Evolutionary conservation across 352 stramenopile species (phyloP), one percentile per base, ranked within the genome.

Genomic region (Phytophthora fragariae): DNA sequence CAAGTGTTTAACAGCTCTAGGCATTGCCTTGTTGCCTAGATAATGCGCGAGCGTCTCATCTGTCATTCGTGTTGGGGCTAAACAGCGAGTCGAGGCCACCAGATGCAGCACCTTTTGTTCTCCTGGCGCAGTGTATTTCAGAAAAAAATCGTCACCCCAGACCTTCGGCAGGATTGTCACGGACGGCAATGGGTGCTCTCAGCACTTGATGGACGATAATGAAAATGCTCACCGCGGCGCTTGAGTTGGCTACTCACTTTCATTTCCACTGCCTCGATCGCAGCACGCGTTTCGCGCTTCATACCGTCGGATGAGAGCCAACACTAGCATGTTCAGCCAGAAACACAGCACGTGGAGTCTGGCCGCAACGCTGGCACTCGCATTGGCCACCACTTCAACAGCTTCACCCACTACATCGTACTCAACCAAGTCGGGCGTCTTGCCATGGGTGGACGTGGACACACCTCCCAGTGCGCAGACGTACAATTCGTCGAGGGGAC

Each of bases 371-470:
- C 0, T n/a, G 24, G 37, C 41, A 24, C 39, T 64, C 14, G 5
- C 11, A 6, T 39, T 62, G 27, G 27, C 54, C 11, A 15, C 27
- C 9, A 46, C 37, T 12, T 37, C 37, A 47, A 59, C 53, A 10
- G 47, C 47, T 5, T 29, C 29, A 31, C 29, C 60, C 5, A 61
- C 62, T 27, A 70, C 67, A 9, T 44, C 63, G 10, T 76, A 68
- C 62, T 27, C 57, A 52, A 76, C 63, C 50, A 72, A 80, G 46
- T 90, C 82, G 8, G 77, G 81, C 6, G 63, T 89, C 19, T 57
- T 75, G 10, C 65, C 77, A 15, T 50, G 44, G 44, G 44, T 50
- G 15, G 44, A 50, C 15, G 44, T 50, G 44, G 44, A 50, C 44
- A 50, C 44, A 9, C 44, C 44, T 14, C 9, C 14, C 17, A 50